Conservation (phyloP, 108 stramenopile genomes). For the Cyclotella choctawhatcheeana region DNA sequence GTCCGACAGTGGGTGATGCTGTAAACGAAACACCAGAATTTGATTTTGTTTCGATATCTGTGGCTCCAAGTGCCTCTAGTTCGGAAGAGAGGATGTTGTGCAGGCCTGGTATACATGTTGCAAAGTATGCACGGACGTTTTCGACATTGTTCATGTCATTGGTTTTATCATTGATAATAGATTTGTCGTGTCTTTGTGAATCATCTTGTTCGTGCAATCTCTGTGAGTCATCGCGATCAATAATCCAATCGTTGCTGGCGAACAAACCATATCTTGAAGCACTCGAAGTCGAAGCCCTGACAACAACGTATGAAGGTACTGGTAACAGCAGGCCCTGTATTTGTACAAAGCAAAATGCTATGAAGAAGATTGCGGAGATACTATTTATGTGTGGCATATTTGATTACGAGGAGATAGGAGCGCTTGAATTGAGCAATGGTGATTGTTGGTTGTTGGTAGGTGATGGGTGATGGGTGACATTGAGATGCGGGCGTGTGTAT, state of each 20-base stretch:
- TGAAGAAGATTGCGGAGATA: too few species aligned
- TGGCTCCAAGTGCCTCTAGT: constrained; percentile 53
- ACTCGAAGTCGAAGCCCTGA: too few species aligned
- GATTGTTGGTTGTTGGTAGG: too few species aligned
- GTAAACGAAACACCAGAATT: constrained; percentile 38
- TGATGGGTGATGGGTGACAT: too few species aligned
- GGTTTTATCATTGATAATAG: not conserved
- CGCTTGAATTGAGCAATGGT: too few species aligned
- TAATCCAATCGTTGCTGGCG: constrained; percentile 1
- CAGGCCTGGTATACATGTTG: constrained; percentile 77
- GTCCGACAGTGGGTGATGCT: constrained; percentile 42
- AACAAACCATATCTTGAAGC: not conserved
- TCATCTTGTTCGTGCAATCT: not conserved
- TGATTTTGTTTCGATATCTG: constrained; percentile 35
- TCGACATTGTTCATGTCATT: not conserved
- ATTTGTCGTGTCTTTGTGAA: not conserved
- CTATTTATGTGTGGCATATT: too few species aligned
- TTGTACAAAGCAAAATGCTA: not conserved
- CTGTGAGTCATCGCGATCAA: constrained; percentile 1
- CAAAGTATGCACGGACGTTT: constrained; percentile 22
- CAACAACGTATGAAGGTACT: not conserved
- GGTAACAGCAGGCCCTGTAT: not conserved
- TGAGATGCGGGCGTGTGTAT: too few species aligned
- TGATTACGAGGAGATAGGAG: too few species aligned
- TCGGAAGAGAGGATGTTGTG: constrained; percentile 61